A percentile compares a stretch with the other conserved stretches of the same genome.
Conservation (phyloP, 305 asterid species). For the Fraxinus latifolia region DNA sequence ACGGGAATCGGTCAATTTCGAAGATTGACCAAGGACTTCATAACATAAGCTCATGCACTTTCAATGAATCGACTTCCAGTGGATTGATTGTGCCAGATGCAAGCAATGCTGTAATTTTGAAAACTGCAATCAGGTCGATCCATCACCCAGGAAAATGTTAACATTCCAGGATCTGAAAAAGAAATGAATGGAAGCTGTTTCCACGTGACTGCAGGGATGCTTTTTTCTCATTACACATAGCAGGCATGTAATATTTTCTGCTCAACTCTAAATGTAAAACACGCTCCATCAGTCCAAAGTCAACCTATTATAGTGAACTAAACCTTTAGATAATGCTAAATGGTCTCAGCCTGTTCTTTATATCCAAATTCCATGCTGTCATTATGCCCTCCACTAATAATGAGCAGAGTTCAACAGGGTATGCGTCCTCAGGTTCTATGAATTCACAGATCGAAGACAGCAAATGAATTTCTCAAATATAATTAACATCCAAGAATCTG, state of each 20-base stretch:
- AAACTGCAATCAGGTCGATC: not conserved
- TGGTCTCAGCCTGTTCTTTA: not conserved
- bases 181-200: not conserved
- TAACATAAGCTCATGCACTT: not conserved
- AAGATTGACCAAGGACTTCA: not conserved
- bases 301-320: not conserved
- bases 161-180: not conserved
- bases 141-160: not conserved
- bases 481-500: not conserved
- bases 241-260: not conserved
- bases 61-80: not conserved
- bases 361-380: not conserved
- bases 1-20: not conserved
- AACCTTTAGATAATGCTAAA: not conserved
- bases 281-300: not conserved
- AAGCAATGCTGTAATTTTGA: not conserved
- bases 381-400: not conserved
- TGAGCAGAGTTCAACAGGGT: not conserved
- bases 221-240: not conserved
- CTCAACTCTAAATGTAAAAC: not conserved
- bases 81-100: not conserved
- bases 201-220: not conserved
- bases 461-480: not conserved
- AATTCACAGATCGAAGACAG: not conserved
- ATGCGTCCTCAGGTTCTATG: not conserved